phyloP scores from a whole-genome alignment of 345 rosid genomes.

The Carallia brachiata region DNA sequence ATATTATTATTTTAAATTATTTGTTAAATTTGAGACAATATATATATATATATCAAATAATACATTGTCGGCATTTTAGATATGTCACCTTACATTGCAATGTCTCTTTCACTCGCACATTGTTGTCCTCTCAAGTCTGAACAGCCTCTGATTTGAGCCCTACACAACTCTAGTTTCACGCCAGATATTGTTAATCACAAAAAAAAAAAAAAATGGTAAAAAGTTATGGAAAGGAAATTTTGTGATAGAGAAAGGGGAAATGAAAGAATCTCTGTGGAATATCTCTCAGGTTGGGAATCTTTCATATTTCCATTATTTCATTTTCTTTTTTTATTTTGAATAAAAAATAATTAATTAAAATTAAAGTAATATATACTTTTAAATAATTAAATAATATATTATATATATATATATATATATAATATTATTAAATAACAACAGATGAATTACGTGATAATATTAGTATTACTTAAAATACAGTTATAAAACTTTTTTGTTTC shows the following conservation, averaged over 20 bases:
- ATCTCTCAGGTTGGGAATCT: slow-evolving; percentile 20
- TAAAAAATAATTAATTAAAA: no score
- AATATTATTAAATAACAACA: no score
- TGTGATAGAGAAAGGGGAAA: slow-evolving; percentile 19
- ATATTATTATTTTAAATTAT: no score
- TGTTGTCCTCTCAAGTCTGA: slow-evolving; percentile 6
- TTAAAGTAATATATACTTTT: no score
- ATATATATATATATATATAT: no score
- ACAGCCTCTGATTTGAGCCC: slow-evolving; percentile 5
- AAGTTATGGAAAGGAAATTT: slow-evolving; percentile 23
- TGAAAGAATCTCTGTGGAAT: slow-evolving; percentile 15
- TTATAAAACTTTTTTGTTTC: not conserved
- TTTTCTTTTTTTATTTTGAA: not conserved
- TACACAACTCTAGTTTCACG: slow-evolving; percentile 5
- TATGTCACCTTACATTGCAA: not conserved
- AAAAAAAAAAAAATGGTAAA: not conserved
- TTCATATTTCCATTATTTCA: not conserved
- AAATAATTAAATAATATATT: no score
- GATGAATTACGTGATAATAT: no score
- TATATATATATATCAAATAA: no score
- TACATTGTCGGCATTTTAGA: no score
- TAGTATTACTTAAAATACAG: no score
- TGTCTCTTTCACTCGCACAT: slow-evolving; percentile 10
- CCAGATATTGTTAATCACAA: not conserved
- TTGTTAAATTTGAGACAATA: no score